Conservation (phyloP, 306 rosid species). For the Astragalus membranaceus region DNA sequence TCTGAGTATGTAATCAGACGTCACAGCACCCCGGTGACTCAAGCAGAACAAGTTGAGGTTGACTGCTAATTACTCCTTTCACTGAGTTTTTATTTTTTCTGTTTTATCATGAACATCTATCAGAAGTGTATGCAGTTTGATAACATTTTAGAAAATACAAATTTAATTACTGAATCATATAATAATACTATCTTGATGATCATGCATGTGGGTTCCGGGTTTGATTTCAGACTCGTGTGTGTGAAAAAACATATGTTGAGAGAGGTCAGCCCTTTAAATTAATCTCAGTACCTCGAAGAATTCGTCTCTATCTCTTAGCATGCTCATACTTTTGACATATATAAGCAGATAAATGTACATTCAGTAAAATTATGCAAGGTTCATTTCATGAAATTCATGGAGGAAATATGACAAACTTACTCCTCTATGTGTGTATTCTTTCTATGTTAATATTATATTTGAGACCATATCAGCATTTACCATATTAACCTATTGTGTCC, state of each 20-base stretch:
- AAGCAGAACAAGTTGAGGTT: constrained; percentile 98
- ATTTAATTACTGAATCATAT: not conserved
- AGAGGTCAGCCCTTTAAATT: not conserved
- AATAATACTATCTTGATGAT: not conserved
- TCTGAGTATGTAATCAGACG: constrained; percentile 74
- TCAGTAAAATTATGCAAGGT: not conserved
- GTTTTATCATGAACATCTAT: not conserved
- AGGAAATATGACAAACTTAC: not conserved
- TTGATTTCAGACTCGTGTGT: not conserved
- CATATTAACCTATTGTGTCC: constrained; percentile 2
- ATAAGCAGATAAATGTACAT: not conserved
- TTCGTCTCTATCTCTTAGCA: not conserved
- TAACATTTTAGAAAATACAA: not conserved
- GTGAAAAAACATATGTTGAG: not conserved
- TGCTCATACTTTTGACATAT: not conserved
- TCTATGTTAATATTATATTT: not conserved
- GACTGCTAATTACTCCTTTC: not conserved
- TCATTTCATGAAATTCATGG: not conserved
- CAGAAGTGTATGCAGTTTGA: not conserved
- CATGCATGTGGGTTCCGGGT: not conserved
- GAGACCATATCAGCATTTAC: not conserved
- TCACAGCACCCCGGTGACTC: constrained; percentile 63
- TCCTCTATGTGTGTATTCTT: not conserved
- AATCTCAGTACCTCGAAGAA: not conserved
- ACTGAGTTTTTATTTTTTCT: not conserved